Evolutionary conservation across 179 eudicot species (phyloP), one percentile per base, ranked within the genome.

Genomic region (Sideroxylon spinosum): DNA sequence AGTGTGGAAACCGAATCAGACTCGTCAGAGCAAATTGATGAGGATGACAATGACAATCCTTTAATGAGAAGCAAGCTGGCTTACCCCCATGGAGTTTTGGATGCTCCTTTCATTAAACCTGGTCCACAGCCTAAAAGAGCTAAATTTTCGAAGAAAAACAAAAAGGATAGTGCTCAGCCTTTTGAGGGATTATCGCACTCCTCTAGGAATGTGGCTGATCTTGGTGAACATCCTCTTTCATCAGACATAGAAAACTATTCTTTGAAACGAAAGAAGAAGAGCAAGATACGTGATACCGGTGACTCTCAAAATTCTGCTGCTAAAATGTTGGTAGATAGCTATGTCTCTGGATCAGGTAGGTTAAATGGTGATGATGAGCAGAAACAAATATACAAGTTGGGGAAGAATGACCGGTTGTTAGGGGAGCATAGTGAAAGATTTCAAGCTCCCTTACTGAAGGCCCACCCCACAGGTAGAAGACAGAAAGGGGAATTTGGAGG

Each of bases 1-100:
- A 86, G 83, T 65, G 99, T 88, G 79, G 98, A 96, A 77, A 94
- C 98, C 49, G 98, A 92, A 71, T 94, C 97, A 17, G 98, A 89
- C 81, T 92, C 99, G 44, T 96, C 98, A 26, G 96, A 87, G 76
- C 87, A 86, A 71, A 78, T 78, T 76, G 92, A 85, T 76, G 92
- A 83, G n/a, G 91, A 84, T 70, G 95, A 87, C 53, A 92, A 92
- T 77, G 84, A 84, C 81, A 91, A 91, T 81, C 97, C 94, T 78
- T 82, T 90, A 87, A 86, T 92, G 87, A 92, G 93, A 89, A 88
- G 94, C 81, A 92, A 91, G 85, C 82, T 87, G 78, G 93, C 88
- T 11, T 83, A 85, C 60, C 92, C 89, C 14, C 68, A 74, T 77
- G 90, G 85, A 71, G 78, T 71, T 68, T 71, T 83, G 53, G 88